Evolutionary conservation across 768 basidiomycete species (phyloP).

Genomic region (Boletus barrowsii): DNA sequence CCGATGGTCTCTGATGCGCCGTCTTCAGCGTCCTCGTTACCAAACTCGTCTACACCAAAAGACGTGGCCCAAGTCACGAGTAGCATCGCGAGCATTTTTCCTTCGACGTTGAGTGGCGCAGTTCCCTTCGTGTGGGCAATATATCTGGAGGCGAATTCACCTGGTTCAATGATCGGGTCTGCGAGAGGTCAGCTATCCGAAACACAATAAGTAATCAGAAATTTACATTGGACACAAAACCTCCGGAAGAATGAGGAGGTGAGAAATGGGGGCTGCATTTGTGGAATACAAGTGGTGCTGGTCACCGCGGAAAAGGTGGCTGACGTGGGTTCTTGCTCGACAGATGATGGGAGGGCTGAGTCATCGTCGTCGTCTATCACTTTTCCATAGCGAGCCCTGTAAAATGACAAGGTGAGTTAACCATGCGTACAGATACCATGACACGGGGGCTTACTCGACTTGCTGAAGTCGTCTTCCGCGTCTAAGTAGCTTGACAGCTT

Average conservation of each 20-base stretch:
- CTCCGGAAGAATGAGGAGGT: conserved; percentile 79
- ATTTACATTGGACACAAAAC: conserved; percentile 81
- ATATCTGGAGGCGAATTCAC: conserved; percentile 75
- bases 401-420: conserved; percentile 5
- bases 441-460: conserved; percentile 62
- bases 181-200: conserved; percentile 10
- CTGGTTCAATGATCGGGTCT: conserved; percentile 86
- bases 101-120: conserved; percentile 65
- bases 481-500: conserved; percentile 81
- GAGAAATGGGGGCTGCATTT: conserved; percentile 77
- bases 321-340: conserved; percentile 23
- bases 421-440: neutral
- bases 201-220: neutral
- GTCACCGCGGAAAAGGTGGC: conserved; percentile 5
- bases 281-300: conserved; percentile 55
- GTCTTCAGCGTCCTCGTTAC: conserved; percentile 40
- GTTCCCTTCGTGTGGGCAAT: conserved; percentile 61
- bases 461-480: conserved; percentile 79
- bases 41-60: conserved; percentile 82
- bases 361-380: conserved; percentile 48
- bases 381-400: conserved; percentile 78
- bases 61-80: conserved; percentile 88
- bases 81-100: conserved; percentile 71
- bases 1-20: conserved; percentile 1
- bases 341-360: conserved; percentile 10